Conservation (phyloP, 1,139 yeast genomes). For the Magnusiomyces paraingens region DNA sequence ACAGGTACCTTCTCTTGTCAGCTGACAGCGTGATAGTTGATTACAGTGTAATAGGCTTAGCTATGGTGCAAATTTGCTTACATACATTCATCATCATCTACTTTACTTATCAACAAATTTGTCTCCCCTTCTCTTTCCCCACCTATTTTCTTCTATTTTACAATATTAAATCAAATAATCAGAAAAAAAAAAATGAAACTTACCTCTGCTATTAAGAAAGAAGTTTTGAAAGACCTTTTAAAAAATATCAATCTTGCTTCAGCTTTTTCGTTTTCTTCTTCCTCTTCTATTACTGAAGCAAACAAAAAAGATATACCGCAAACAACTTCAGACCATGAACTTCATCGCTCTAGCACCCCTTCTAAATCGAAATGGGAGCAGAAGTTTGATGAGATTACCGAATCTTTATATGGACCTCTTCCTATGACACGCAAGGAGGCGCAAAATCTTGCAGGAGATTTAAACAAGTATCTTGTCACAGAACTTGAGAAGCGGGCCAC, state of each 20-base stretch:
- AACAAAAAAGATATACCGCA: not conserved
- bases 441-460: constrained; percentile 19
- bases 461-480: constrained; percentile 20
- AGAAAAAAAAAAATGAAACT: not conserved
- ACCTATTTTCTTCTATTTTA: too few relatives aligned
- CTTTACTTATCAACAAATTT: not conserved
- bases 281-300: not conserved
- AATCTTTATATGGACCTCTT: constrained; percentile 22
- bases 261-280: not conserved
- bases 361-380: constrained; percentile 12
- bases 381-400: constrained; percentile 18
- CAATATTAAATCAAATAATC: not conserved
- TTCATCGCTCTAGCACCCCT: not conserved
- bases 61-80: too few relatives aligned
- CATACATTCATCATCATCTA: too few relatives aligned
- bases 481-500: constrained; percentile 19
- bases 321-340: not conserved
- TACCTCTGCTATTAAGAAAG: constrained; percentile 1
- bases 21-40: too few relatives aligned
- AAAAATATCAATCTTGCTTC: constrained; percentile 11
- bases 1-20: too few relatives aligned
- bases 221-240: constrained; percentile 11
- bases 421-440: constrained; percentile 22
- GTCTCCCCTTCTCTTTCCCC: too few relatives aligned
- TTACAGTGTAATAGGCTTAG: too few relatives aligned